These are phyloP conservation scores for Coemansia sp. DNA, from an alignment of 192 early-diverging fungal species.

Conservation along the genomic window DNA sequence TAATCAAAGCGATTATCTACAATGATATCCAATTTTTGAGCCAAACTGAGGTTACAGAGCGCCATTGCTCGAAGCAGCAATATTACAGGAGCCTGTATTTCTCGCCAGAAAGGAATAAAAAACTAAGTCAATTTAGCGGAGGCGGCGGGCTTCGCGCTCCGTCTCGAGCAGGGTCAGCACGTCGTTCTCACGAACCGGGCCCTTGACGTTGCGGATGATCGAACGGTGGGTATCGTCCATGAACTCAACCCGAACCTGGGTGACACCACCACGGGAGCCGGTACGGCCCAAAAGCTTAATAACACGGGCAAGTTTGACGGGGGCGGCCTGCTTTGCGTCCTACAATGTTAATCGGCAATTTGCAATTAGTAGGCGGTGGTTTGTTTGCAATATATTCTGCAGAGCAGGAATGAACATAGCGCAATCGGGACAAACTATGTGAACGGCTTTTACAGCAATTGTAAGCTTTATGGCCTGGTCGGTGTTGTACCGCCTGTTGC, in stretches of 20 bases:
- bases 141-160: slow-evolving; percentile 98
- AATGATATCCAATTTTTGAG: no score
- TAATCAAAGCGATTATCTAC: no score
- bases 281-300: slow-evolving; percentile 98
- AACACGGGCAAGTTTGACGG: slow-evolving; percentile 91
- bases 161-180: slow-evolving; percentile 97
- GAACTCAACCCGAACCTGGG: slow-evolving; percentile 99
- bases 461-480: no score
- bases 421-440: no score
- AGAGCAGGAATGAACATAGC: no score
- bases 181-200: slow-evolving; percentile 97
- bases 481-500: no score
- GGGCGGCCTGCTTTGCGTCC: slow-evolving; percentile 39
- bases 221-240: slow-evolving; percentile 93
- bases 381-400: no score
- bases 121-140: slow-evolving; percentile 69
- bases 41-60: no score
- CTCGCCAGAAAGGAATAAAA: slow-evolving; percentile 9
- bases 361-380: not conserved
- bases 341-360: slow-evolving; percentile 11
- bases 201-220: slow-evolving; percentile 99
- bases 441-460: no score
- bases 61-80: not conserved
- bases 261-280: slow-evolving; percentile 99
- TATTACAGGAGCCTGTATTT: slow-evolving; percentile 2